These are phyloP conservation scores for Angomonas ambiguus DNA, from an alignment of 208 protist species.

Conservation along the genomic window DNA sequence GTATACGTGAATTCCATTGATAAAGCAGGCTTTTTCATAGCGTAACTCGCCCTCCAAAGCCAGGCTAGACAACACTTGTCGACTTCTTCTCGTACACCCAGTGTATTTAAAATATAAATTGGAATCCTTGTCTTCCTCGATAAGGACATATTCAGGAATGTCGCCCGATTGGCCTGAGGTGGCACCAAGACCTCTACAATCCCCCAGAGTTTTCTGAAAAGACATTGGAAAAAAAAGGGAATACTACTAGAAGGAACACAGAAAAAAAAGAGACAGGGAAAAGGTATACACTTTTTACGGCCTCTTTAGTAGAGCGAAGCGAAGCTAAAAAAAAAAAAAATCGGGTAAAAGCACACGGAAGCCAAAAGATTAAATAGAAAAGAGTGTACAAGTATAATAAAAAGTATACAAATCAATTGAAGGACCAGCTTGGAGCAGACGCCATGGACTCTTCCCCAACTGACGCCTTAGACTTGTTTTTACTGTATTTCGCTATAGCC, in stretches of 20 bases:
- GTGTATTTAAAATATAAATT: neutral
- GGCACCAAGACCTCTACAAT: too few relatives aligned
- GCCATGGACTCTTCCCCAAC: neutral
- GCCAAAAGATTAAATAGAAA: constrained; percentile 10
- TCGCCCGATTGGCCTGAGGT: too few relatives aligned
- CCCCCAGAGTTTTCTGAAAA: too few relatives aligned
- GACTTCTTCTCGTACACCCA: neutral
- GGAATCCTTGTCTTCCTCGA: neutral
- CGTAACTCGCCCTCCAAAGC: neutral
- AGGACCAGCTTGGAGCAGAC: constrained; percentile 40
- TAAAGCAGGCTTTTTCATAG: neutral
- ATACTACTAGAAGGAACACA: constrained; percentile 3
- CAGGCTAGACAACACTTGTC: neutral
- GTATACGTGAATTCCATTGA: neutral
- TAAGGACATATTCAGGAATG: too few relatives aligned
- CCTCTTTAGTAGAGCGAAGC: constrained; percentile 3
- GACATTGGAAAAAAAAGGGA: too few relatives aligned
- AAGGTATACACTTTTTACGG: neutral
- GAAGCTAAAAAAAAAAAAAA: constrained; percentile 11
- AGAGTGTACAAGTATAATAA: neutral
- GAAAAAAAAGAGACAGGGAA: constrained; percentile 5
- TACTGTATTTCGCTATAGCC: constrained; percentile 9
- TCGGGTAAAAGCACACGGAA: neutral
- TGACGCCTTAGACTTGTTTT: neutral
- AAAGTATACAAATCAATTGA: constrained; percentile 14